Evolutionary conservation across 208 protist species (phyloP).

Genomic region (Trypanosoma scelopori): DNA sequence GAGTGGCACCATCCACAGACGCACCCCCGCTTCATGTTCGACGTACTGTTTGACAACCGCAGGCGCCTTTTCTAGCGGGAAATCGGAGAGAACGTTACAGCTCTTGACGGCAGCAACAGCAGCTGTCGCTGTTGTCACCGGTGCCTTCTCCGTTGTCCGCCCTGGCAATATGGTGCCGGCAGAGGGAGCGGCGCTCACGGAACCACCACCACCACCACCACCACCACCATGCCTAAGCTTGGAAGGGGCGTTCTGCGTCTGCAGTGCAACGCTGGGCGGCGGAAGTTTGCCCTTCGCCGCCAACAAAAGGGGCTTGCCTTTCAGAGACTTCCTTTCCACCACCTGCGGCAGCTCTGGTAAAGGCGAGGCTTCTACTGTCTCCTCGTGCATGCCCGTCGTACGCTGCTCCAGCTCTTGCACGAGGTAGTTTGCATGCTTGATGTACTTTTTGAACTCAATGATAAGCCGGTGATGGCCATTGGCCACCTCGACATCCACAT

Average conservation of each 20-base stretch:
- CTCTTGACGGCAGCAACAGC: neutral
- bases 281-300: too few species aligned
- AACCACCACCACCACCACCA: too few species aligned
- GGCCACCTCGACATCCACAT: constrained; percentile 56
- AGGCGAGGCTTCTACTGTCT: neutral
- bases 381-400: constrained; percentile 13
- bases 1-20: constrained; percentile 5
- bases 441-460: constrained; percentile 66
- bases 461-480: constrained; percentile 75
- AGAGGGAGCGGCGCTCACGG: too few species aligned
- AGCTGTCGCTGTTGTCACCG: constrained; percentile 7
- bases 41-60: constrained; percentile 25
- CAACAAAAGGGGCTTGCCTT: neutral
- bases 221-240: too few species aligned
- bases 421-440: constrained; percentile 53
- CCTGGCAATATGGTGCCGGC: too few species aligned
- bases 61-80: constrained; percentile 8
- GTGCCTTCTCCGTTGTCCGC: neutral
- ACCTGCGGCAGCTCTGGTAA: neutral
- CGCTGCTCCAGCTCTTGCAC: constrained; percentile 54
- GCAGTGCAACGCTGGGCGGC: neutral
- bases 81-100: constrained; percentile 8
- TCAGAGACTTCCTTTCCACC: constrained; percentile 4
- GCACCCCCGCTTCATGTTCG: neutral
- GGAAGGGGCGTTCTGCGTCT: too few species aligned